Percentiles rank a stretch among this genome's conserved stretches.
Evolutionary conservation across 257 asterid species (phyloP).

Genomic region (Asclepias syriaca): DNA sequence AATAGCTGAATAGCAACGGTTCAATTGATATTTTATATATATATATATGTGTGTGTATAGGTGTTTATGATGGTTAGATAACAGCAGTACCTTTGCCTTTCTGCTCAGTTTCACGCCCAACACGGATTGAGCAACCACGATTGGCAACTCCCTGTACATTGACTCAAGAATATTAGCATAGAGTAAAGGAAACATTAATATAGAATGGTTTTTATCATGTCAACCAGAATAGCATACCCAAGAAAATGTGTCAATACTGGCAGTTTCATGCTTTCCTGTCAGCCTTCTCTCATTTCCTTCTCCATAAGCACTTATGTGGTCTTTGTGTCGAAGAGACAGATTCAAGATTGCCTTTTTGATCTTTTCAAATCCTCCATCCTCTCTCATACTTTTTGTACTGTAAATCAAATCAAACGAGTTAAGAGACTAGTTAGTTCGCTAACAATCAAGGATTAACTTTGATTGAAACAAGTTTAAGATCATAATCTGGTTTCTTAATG

Average conservation of each 20-base stretch:
- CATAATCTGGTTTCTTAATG: not conserved
- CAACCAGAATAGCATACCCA: slow-evolving; percentile 54
- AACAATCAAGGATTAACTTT: not conserved
- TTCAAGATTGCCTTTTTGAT: slow-evolving; percentile 91
- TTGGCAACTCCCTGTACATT: slow-evolving; percentile 93
- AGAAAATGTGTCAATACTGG: slow-evolving; percentile 73
- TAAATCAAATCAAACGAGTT: slow-evolving; percentile 4
- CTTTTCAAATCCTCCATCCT: slow-evolving; percentile 90
- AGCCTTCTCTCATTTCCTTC: slow-evolving; percentile 96
- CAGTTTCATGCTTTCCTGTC: slow-evolving; percentile 98
- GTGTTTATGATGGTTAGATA: not conserved
- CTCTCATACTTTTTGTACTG: slow-evolving; percentile 96
- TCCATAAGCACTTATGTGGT: slow-evolving; percentile 95
- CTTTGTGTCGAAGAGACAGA: slow-evolving; percentile 90
- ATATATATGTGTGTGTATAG: no score
- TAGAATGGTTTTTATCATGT: not conserved
- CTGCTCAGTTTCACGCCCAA: slow-evolving; percentile 98
- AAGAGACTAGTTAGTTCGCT: not conserved
- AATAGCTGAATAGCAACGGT: not conserved
- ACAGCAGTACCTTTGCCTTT: slow-evolving; percentile 62
- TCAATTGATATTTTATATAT: not conserved
- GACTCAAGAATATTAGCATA: not conserved
- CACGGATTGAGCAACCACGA: slow-evolving; percentile 97
- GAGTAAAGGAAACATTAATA: not conserved
- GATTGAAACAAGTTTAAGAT: not conserved